Evolutionary conservation across 1,284 basidiomycete genomes (phyloP), one percentile per base, ranked within the genome.

Genomic region (Exobasidium cylindrosporum): DNA sequence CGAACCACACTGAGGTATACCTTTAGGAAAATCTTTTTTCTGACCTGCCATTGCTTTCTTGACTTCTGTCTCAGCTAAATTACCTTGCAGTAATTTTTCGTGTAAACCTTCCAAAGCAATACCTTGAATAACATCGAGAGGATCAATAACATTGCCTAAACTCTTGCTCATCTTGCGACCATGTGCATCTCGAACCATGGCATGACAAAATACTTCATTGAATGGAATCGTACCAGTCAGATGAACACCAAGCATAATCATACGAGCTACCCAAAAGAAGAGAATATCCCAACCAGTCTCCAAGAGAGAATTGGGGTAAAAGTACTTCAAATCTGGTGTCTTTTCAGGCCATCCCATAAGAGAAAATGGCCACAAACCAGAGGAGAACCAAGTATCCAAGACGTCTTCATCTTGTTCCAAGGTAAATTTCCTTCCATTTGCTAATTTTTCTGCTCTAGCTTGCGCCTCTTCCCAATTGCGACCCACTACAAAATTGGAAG

Each of bases 261-360:
- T 99, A 56, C 94, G 88, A 5, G 96, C 94, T 23, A 98, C 94
- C 96, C 96, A 98, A 87, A 98, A 97, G 86, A 96, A 96, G 40
- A 98, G 82, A 73, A 97, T 98, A 73, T 98, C 96, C 94, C 96
- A 98, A 53, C 96, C 96, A 0, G 96, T 98, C 82, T 98, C 96
- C 52, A 97, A 87, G 53, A 98, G 75, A 23, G 88, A 87, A 7
- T 91, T 84, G 0, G 96, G 96, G 82, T 95, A 98, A 83, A 91
- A 98, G 60, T 84, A 62, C 63, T 74, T 67, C 58, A 79, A 29
- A 58, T 75, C 76, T 21, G 69, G 58, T 14, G 77, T 75, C 68
- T 75, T 64, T 23, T 92, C 85, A 0, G 96, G 96, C 96, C 96
- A 99, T 58, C 96, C 95, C 85, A 95, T 86, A 78, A 92, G 97